Evolutionary conservation across 768 basidiomycete species (phyloP), one percentile per base, ranked within the genome.

Genomic region (Boletales sp.): DNA sequence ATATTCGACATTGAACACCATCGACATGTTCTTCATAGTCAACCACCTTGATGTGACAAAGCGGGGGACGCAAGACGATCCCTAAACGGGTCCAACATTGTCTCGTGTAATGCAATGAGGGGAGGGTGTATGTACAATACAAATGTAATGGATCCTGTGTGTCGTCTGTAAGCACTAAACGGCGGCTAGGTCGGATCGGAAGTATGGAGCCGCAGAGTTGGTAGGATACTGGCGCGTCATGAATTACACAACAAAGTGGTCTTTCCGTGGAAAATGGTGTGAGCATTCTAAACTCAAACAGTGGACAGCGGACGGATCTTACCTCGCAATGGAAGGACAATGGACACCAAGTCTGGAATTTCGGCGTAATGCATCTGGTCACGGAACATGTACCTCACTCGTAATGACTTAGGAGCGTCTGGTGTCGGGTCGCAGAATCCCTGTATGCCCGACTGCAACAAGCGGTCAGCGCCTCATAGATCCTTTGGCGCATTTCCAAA

Each of bases 391-490:
- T 94, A 94, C 40, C 82, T 80, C 35, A 94, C 74, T 29, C 81
- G 75, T 45, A 94, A 70, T 6, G 72, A 72, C 72, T 94, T 94
- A 42, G 77, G 69, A 47, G 78, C 74, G n/a, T 81, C 82, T 13
- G 88, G 84, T 15, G 84, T 83, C 48, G 89, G 87, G 70, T 95
- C 92, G 62, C 81, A 84, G 72, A 97, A 93, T n/a, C 92, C 92
- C 61, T 90, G 84, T 36, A 95, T 74, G 24, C 82, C 79, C 51
- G 82, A 73, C 88, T 87, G 56, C 30, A 34, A 46, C 51, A 48
- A 46, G 19, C 49, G 8, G 38, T 54, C 30, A 56, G 50, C 31
- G 15, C 21, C 34, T 48, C 24, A 39, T 31, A 19, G 32, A 49
- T 35, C 29, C 45, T 38, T 38, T 14, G 8, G 13, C 31, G 8